Evolutionary conservation across 768 basidiomycete genomes (phyloP).

Genomic region (Trametes cinnabarina): DNA sequence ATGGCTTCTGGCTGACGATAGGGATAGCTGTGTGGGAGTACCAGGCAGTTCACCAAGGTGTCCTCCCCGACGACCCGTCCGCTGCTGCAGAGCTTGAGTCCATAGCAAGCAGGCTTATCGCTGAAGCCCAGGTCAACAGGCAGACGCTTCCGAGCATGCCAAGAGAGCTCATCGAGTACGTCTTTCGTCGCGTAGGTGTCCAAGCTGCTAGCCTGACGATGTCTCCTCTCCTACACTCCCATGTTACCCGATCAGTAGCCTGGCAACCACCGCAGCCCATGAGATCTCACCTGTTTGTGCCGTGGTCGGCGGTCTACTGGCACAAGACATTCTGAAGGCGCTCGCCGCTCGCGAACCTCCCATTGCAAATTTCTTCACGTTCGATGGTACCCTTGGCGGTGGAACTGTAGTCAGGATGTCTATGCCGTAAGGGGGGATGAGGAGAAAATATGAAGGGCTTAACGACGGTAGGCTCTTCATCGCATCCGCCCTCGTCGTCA

Average conservation of each 20-base stretch:
- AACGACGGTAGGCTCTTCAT: constrained; percentile 4
- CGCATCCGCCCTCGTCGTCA: not conserved
- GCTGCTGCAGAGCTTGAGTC: constrained; percentile 56
- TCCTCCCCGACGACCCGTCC: constrained; percentile 51
- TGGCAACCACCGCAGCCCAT: constrained; percentile 66
- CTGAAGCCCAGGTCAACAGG: constrained; percentile 65
- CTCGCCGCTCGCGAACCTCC: constrained; percentile 89
- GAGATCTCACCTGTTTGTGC: constrained; percentile 95
- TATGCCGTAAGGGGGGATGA: constrained; percentile 35
- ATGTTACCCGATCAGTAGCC: constrained; percentile 43
- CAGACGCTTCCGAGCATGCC: constrained; percentile 61
- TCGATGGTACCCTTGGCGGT: constrained; percentile 79
- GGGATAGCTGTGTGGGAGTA: constrained; percentile 79
- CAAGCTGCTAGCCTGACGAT: not conserved
- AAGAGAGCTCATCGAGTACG: constrained; percentile 61
- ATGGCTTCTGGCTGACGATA: not conserved
- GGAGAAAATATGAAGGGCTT: not conserved
- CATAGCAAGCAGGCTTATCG: constrained; percentile 62
- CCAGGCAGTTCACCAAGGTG: constrained; percentile 54
- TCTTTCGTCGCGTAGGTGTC: not conserved
- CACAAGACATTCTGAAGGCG: constrained; percentile 91
- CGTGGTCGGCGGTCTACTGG: constrained; percentile 90
- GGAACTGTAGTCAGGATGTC: constrained; percentile 63
- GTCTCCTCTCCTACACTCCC: not conserved
- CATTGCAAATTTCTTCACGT: constrained; percentile 87